Evolutionary conservation across 2,329 filamentous ascomycete species (phyloP).

Genomic region (Neoarthrinium moseri): DNA sequence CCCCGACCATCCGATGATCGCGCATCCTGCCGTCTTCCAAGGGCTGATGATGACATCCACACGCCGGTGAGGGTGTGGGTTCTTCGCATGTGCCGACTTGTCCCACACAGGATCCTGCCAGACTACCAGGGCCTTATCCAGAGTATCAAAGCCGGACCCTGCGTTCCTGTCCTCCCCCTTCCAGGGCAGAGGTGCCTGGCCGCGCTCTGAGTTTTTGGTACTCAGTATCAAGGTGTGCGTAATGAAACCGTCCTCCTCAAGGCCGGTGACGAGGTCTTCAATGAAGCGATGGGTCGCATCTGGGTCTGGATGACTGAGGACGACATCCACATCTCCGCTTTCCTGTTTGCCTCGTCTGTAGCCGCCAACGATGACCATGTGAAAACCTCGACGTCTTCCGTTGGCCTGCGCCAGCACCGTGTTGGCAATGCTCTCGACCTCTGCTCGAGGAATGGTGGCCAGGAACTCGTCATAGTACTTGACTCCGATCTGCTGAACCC

Average conservation of each 20-base stretch:
- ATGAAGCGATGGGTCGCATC: conserved; percentile 68
- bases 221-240: conserved; percentile 79
- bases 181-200: conserved; percentile 60
- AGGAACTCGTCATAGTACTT: conserved; percentile 91
- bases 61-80: conserved; percentile 74
- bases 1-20: conserved; percentile 83
- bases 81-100: conserved; percentile 46
- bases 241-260: conserved; percentile 70
- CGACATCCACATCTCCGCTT: conserved; percentile 81
- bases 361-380: conserved; percentile 70
- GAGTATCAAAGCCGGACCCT: conserved; percentile 73
- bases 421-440: conserved; percentile 69
- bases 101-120: conserved; percentile 71
- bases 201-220: conserved; percentile 68
- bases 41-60: conserved; percentile 91
- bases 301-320: conserved; percentile 78
- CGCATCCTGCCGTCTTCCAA: conserved; percentile 87
- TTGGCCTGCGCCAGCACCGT: conserved; percentile 67
- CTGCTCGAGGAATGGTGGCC: conserved; percentile 65
- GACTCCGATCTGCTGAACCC: conserved; percentile 88
- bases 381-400: conserved; percentile 52
- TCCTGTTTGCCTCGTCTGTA: conserved; percentile 75
- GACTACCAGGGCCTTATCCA: conserved; percentile 90
- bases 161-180: conserved; percentile 41
- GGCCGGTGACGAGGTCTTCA: conserved; percentile 63